Conservation (phyloP, 371 early-diverging fungal genomes). For the Rhizopus stolonifer region DNA sequence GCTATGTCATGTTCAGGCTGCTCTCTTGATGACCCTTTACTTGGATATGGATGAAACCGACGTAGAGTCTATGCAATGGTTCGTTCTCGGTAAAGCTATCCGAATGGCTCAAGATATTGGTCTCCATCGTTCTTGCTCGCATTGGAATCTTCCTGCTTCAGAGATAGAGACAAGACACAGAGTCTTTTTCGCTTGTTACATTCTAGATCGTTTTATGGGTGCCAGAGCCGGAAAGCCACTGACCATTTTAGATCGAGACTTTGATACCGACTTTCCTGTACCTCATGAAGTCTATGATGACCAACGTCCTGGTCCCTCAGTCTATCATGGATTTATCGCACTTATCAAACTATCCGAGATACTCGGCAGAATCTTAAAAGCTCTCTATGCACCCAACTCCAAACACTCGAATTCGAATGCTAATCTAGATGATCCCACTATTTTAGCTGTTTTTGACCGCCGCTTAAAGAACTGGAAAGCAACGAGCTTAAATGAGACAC, state of each 20-base stretch:
- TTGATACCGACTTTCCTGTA: constrained; percentile 46
- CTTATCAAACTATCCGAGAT: constrained; percentile 48
- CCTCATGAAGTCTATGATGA: constrained; percentile 35
- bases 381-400: constrained; percentile 47
- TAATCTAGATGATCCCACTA: constrained; percentile 45
- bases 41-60: constrained; percentile 48
- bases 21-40: constrained; percentile 42
- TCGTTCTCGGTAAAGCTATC: constrained; percentile 60
- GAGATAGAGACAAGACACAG: constrained; percentile 65
- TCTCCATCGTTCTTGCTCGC: constrained; percentile 58
- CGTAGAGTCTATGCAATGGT: constrained; percentile 54
- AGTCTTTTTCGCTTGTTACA: constrained; percentile 63
- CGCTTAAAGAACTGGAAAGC: constrained; percentile 43
- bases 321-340: constrained; percentile 38
- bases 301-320: constrained; percentile 11
- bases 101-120: constrained; percentile 72
- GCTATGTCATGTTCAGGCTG: constrained; percentile 47
- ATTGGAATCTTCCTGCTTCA: constrained; percentile 52
- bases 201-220: constrained; percentile 58
- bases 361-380: constrained; percentile 45
- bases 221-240: constrained; percentile 52
- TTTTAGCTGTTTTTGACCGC: constrained; percentile 43
- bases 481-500: constrained; percentile 22
- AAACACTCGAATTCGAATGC: constrained; percentile 44
- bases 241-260: constrained; percentile 52